Evolutionary conservation across 2,329 filamentous ascomycete species (phyloP).

Genomic region (Microsporum canis): DNA sequence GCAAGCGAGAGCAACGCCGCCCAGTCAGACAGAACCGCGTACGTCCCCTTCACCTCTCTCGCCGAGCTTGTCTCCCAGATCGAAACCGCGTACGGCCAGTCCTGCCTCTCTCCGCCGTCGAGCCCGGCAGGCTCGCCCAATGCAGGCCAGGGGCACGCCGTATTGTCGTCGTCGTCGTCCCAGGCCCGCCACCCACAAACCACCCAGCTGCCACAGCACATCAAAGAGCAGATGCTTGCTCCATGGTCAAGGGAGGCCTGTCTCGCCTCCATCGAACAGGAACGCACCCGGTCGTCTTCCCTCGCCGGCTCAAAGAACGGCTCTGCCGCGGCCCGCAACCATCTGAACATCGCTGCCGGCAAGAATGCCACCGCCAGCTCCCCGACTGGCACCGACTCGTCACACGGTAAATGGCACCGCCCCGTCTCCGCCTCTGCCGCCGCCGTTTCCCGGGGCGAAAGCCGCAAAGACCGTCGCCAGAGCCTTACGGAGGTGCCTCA

Average conservation of each 20-base stretch:
- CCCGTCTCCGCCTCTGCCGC: constrained; percentile 11
- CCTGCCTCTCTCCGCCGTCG: constrained; percentile 48
- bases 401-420: constrained; percentile 11
- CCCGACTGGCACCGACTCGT: constrained; percentile 18
- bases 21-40: constrained; percentile 22
- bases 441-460: constrained; percentile 13
- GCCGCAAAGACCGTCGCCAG: constrained; percentile 24
- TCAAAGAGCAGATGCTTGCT: constrained; percentile 64
- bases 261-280: constrained; percentile 53
- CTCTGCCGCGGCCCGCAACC: constrained; percentile 18
- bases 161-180: constrained; percentile 20
- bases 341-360: constrained; percentile 21
- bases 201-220: constrained; percentile 47
- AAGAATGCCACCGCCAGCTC: constrained; percentile 21
- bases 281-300: constrained; percentile 60
- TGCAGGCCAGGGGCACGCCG: constrained; percentile 51
- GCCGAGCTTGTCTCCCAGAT: constrained; percentile 62
- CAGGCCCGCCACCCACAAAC: constrained; percentile 26
- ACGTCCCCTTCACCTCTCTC: constrained; percentile 65
- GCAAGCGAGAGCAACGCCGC: constrained; percentile 22
- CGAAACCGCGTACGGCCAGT: constrained; percentile 53
- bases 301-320: constrained; percentile 57
- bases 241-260: constrained; percentile 71
- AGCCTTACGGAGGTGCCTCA: constrained; percentile 29
- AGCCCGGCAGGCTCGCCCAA: constrained; percentile 62